Evolutionary conservation across 306 rosid species (phyloP), one percentile per base, ranked within the genome.

Genomic region (Cucumis cinereus): DNA sequence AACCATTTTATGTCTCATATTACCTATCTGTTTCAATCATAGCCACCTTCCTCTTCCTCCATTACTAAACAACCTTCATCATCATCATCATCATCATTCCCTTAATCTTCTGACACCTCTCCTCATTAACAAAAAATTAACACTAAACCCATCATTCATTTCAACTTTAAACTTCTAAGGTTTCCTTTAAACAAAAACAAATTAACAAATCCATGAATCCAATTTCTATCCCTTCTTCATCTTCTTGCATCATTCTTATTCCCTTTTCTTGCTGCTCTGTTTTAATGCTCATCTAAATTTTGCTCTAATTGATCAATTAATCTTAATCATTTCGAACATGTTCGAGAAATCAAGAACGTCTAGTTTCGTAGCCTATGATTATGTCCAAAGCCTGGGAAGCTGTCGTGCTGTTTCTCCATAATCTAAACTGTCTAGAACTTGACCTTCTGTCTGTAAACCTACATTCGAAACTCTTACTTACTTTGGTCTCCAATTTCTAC

Each of bases 1-100:
- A 40, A 40, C 50, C 74, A 19, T 36, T 64, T 38, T 36, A 64
- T 38, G 72, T 36, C 74, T 68, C 73, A 20, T 12, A 10, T 38
- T 19, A 67, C 73, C 53, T 67, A 67, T 67, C 53, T 67, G 53
- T 67, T 38, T 9, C 73, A 66, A 66, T 66, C 50, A 66, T 66
- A 19, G 3, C 70, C 50, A n/a, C 30, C 53, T 1, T 62, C 43
- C 12, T 28, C 67, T 10, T 53, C 57, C 57, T n/a, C 73, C 71
- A 38, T 63, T 35, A 36, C 71, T 63, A 35, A 33, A 33, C 71
- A 63, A 30, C 43, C 67, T 28, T 20, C 73, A 35, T 10, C 49
- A 17, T 40, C 73, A 35, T 10, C 49, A 17, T 40, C 73, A 60
- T 54, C 41, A 61, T 40, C 73, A 66, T 67, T 11, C 17, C 30